Evolutionary conservation across 441 rosid species (phyloP).

Genomic region (Mallotus japonicus): DNA sequence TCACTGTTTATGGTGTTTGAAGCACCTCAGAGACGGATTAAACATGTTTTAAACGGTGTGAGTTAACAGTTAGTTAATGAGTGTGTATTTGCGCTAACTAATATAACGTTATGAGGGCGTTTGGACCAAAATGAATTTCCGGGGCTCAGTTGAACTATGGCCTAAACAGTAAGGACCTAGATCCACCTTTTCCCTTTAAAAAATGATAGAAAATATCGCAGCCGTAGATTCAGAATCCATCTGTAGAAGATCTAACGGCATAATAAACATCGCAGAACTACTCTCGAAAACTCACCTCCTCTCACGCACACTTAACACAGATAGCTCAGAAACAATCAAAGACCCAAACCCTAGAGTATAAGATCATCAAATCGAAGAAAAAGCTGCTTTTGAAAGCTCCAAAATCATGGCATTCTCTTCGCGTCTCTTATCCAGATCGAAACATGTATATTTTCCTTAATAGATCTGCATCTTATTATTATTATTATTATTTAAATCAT

Average conservation of each 20-base stretch:
- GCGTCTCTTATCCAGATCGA: constrained; percentile 72
- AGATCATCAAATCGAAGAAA: constrained; percentile 2
- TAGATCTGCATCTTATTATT: too few species aligned
- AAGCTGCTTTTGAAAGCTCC: background rate
- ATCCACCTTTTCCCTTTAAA: background rate
- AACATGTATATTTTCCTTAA: constrained; percentile 49
- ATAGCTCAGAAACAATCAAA: background rate
- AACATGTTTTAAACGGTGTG: too few species aligned
- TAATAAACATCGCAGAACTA: background rate
- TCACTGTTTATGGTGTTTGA: too few species aligned
- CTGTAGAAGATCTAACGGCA: background rate
- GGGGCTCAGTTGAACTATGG: too few species aligned
- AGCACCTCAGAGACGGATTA: too few species aligned
- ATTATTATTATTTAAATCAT: too few species aligned
- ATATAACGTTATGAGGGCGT: too few species aligned
- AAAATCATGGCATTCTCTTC: constrained; percentile 63
- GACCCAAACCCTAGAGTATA: constrained; percentile 26
- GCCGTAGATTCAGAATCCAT: background rate
- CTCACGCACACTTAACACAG: background rate
- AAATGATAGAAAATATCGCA: background rate
- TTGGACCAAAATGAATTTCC: too few species aligned
- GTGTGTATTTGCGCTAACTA: too few species aligned
- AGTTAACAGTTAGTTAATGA: too few species aligned
- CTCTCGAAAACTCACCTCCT: background rate
- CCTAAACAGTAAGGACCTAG: too few species aligned